Evolutionary conservation across 768 basidiomycete genomes (phyloP), one percentile per base, ranked within the genome.

Genomic region (Lentinula sp.): DNA sequence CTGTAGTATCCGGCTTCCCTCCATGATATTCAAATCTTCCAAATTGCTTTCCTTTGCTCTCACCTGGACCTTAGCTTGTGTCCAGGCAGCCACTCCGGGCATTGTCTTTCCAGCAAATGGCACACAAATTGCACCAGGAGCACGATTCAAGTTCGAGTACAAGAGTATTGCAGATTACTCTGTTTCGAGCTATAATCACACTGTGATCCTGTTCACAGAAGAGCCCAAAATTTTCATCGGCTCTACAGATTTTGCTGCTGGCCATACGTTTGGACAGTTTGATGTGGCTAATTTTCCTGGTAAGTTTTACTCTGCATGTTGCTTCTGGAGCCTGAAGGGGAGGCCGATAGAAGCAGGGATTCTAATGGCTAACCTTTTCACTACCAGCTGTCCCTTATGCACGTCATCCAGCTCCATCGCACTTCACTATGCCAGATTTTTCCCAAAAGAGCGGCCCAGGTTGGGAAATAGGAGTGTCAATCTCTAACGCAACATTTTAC

Each of bases 371-470:
- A 15, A 34, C n/a, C 39, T 16, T 58, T 28, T 50, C 35, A 16
- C 21, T 31, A 48, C 13, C 52, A 74, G 73, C 71, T 48, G 70
- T 72, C 28, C 71, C 73, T 31, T 67, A 70, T 60, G 65, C 73
- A 21, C 63, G 46, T 48, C 66, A 73, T 61, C 72, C 73, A 16
- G 66, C 69, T 16, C 74, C 74, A 7, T n/a, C 69, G 5, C 60
- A 71, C 53, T 66, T 75, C n/a, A 66, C 65, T 28, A 74, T 75
- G 73, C 74, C 74, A 34, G 66, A 75, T 66, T 72, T 75, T 59
- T 67, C 73, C 2, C 57, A 65, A 54, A 23, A 64, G 1, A 64
- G 67, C 40, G 74, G 71, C 16, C 37, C 13, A 52, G 74, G 74
- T 13, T 75, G 68, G 40, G 73, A 69, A n/a, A 58, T 56, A 4